A percentile compares a stretch with the other conserved stretches of the same genome.
Conservation (phyloP, 2,329 filamentous ascomycete species). For the Alternaria sp. region DNA sequence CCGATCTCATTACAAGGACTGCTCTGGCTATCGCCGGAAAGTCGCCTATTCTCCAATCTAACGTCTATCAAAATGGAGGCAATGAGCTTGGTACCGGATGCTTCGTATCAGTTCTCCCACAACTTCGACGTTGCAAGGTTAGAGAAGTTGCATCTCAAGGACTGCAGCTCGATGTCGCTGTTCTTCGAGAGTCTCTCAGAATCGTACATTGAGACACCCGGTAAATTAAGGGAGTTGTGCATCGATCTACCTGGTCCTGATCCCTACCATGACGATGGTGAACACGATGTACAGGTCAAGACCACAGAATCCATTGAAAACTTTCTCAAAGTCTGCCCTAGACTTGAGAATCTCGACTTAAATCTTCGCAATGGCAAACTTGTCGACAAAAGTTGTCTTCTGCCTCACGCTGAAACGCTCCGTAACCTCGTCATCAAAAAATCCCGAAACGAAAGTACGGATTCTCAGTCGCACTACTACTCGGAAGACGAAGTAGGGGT, state of each 20-base stretch:
- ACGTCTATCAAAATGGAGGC: background rate
- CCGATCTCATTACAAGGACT: background rate
- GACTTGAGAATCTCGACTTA: background rate
- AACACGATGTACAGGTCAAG: background rate
- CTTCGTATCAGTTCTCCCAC: background rate
- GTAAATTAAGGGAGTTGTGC: background rate
- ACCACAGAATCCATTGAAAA: background rate
- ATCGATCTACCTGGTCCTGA: background rate
- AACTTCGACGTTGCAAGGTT: background rate
- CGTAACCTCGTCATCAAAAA: background rate
- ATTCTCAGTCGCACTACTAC: background rate
- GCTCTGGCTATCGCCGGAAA: background rate
- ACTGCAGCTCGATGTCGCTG: background rate
- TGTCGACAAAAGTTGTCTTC: background rate
- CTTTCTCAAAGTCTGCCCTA: background rate
- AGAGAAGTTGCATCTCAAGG: background rate
- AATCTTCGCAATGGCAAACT: fast-evolving
- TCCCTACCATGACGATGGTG: background rate
- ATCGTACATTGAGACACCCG: background rate
- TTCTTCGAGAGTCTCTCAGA: background rate
- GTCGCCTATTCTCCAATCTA: background rate
- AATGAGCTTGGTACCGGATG: background rate
- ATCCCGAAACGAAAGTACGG: background rate
- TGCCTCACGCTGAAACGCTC: background rate
- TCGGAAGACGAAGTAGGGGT: background rate